Percentiles rank a stretch among this genome's conserved stretches.
phyloP scores from a whole-genome alignment of 495 filamentous ascomycete species.

The Halenospora varia region DNA sequence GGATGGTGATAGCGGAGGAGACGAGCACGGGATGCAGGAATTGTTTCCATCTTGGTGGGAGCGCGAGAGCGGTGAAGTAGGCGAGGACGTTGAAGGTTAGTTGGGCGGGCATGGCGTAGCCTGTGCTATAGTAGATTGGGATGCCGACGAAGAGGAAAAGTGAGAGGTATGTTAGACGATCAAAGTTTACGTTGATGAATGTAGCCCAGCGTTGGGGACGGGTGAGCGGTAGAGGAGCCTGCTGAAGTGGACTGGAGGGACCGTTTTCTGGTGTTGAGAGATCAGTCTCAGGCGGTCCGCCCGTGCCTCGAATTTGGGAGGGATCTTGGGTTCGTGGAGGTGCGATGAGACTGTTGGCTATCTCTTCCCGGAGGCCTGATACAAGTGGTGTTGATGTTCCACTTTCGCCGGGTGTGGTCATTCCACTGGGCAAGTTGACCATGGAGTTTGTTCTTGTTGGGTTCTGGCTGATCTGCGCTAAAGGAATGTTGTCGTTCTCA shows the following conservation, averaged over 20 bases:
- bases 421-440: constrained; percentile 20
- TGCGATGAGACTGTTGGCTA: constrained; percentile 13
- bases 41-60: constrained; percentile 38
- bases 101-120: constrained; percentile 52
- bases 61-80: constrained; percentile 41
- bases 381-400: constrained; percentile 12
- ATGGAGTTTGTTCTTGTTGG: constrained; percentile 25
- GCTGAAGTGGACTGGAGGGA: constrained; percentile 6
- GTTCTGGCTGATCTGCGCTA: constrained; percentile 19
- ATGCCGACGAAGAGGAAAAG: constrained; percentile 45
- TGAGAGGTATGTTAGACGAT: constrained; percentile 33
- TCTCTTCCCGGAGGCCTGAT: constrained; percentile 11
- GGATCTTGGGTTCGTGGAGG: constrained; percentile 34
- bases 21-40: constrained; percentile 50
- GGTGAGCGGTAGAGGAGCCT: constrained; percentile 36
- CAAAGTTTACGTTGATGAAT: constrained; percentile 35
- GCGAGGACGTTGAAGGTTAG: constrained; percentile 42
- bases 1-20: constrained; percentile 39
- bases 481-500: constrained; percentile 37
- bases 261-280: neutral
- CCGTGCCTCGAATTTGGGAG: constrained; percentile 31
- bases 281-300: constrained; percentile 31
- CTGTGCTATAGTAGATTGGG: constrained; percentile 42
- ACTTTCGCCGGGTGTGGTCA: constrained; percentile 3
- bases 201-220: constrained; percentile 42